A percentile compares a stretch with the other conserved stretches of the same genome.
These are phyloP conservation scores for Talaromyces adpressus DNA, from an alignment of 495 filamentous ascomycete genomes.

Conservation along the genomic window DNA sequence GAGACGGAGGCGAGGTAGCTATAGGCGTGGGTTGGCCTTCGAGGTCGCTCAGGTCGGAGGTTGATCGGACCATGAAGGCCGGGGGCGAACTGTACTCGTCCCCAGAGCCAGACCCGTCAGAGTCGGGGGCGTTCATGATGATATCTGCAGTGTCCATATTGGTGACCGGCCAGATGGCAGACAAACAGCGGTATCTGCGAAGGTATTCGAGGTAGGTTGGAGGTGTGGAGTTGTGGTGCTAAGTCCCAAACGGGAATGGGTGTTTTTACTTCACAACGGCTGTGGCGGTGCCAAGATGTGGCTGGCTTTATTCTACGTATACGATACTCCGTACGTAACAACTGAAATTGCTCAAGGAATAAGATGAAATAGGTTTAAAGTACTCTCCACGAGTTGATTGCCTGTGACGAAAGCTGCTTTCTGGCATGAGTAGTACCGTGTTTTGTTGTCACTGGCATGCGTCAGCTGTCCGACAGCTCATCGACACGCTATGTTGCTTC, in stretches of 20 bases:
- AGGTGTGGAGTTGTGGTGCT: neutral
- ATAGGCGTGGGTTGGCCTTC: conserved; percentile 34
- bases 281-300: conserved; percentile 1
- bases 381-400: neutral
- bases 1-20: conserved; percentile 34
- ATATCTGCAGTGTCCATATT: conserved; percentile 48
- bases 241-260: neutral
- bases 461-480: neutral
- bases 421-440: neutral
- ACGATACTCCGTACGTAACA: no score
- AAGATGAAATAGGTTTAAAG: neutral
- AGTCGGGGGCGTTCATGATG: conserved; percentile 46
- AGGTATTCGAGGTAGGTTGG: neutral
- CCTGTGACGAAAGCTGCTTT: neutral
- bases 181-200: neutral
- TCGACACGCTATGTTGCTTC: neutral
- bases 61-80: conserved; percentile 35
- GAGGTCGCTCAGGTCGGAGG: conserved; percentile 30
- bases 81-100: conserved; percentile 44
- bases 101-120: conserved; percentile 57
- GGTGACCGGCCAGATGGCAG: neutral
- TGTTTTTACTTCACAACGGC: neutral
- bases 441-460: neutral
- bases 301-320: neutral
- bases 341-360: no score